Evolutionary conservation across 768 basidiomycete genomes (phyloP), one percentile per base, ranked within the genome.

Genomic region (Auricularia cornea): DNA sequence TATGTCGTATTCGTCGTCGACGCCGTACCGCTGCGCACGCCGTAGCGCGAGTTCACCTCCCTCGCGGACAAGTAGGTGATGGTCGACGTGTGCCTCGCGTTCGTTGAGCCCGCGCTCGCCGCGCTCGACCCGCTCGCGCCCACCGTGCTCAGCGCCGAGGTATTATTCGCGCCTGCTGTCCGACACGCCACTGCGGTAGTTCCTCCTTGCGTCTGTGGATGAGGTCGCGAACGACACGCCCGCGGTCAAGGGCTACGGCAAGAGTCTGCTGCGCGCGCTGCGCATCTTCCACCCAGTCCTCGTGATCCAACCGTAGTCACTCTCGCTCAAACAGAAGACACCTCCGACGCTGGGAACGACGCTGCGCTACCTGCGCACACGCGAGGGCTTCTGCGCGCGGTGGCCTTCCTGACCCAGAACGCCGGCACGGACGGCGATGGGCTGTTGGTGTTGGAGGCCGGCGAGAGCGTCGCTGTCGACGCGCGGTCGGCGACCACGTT

Each of bases 1-100:
- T 96, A 90, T 73, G 80, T 87, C 12, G 77, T 81, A n/a, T 98
- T 96, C 70, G 89, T 95, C 62, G 76, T 96, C 65, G 94, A 98
- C 68, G 90, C 89, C 57, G 91, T 98, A 2, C 90, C 97, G 66
- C 33, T 68, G 11, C 60, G 63, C 28, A 51, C 60, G 4, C 48
- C 38, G 20, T n/a, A 63, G 52, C 81, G 94, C 54, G 92, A 90
- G 64, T 98, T 89, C 69, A 77, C 83, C 2, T 81, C 81, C 33
- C 84, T 84, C 12, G 84, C 84, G 14, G 93, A 98, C 69, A 77
- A 88, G 65, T 98, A 93, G 94, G 80, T 85, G 68, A 87, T 90
- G 72, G 90, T 94, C 61, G 93, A 95, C 66, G 79, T 88, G 0
- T 91, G 89, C 61, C 77, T 98, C 52, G 85, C 84, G 64, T 96